Conservation (phyloP, 257 asterid genomes). For the Anisodus acutangulus region DNA sequence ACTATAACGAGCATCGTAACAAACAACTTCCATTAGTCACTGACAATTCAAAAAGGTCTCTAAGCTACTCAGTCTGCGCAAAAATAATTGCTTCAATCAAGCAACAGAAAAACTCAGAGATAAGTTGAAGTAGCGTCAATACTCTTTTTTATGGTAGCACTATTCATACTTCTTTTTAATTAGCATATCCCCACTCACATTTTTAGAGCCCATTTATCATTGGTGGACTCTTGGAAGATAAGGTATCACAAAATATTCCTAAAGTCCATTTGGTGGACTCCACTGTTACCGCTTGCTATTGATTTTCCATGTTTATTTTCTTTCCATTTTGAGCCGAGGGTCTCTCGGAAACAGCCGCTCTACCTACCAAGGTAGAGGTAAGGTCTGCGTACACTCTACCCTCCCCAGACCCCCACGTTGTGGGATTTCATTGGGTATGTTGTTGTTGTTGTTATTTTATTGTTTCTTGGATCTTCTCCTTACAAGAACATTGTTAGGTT, state of each 20-base stretch:
- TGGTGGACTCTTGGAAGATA: not conserved
- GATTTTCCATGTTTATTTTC: not conserved
- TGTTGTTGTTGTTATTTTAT: no score
- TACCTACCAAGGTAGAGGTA: no score
- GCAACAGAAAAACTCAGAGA: slow-evolving; percentile 4
- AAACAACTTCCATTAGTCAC: not conserved
- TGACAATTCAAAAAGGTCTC: not conserved
- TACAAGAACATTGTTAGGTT: no score
- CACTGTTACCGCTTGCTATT: not conserved
- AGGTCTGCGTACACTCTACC: no score
- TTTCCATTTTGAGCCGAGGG: not conserved
- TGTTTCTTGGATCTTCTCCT: not conserved
- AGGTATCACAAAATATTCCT: slow-evolving; percentile 9
- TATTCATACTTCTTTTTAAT: not conserved
- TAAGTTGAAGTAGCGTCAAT: not conserved
- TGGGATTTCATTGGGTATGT: no score
- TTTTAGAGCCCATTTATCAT: slow-evolving; percentile 17
- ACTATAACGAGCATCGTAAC: not conserved
- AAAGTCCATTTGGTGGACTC: not conserved
- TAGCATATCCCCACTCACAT: not conserved
- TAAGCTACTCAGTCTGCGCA: not conserved
- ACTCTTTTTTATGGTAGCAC: not conserved
- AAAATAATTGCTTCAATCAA: not conserved
- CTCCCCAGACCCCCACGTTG: no score
- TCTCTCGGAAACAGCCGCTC: no score